Evolutionary conservation across 1,284 basidiomycete genomes (phyloP), one percentile per base, ranked within the genome.

Genomic region (Rhodofomes roseus): DNA sequence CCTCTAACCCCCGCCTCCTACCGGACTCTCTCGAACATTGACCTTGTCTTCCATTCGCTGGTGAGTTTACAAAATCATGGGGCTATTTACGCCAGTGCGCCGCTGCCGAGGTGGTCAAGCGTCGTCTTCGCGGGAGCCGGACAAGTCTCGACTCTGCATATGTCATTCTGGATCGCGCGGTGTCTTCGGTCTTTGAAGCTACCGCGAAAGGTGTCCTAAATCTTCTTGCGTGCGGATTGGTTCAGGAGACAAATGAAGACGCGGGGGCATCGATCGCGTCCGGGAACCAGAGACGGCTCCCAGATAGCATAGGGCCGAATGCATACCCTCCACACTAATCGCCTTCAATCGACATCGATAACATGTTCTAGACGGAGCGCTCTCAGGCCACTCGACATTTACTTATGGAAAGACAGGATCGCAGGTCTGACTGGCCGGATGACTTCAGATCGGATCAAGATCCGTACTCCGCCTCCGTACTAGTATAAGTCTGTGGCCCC

Each of bases 381-480:
- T 57, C 56, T 54, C 56, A 56, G 46, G 40, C 51, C 50, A 52
- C 58, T 54, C 52, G 41, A 54, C 20, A 46, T 53, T 63, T 61
- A 41, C 53, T 60, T 66, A 34, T 65, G 55, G 61, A 55, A 62
- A 59, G 48, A 34, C 46, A 41, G 66, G 67, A 69, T 68, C 65
- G 64, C 65, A 62, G n/a, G 65, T 65, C 61, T 55, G 62, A 62
- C 62, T 65, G 63, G 61, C 68, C 68, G 71, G 68, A 63, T 68
- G 67, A 70, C 68, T 66, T 65, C 39, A 76, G 73, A 73, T 74
- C 82, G 81, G 83, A 87, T 87, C 86, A 83, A 86, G 86, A 87
- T 88, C 86, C 83, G 83, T 77, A 80, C 78, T 80, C 81, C 80
- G 82, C 80, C 75, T 72, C 72, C 73, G 73, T 63, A 63, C 73